Evolutionary conservation across 768 basidiomycete species (phyloP), one percentile per base, ranked within the genome.

Genomic region (Pleurotus pulmonarius): DNA sequence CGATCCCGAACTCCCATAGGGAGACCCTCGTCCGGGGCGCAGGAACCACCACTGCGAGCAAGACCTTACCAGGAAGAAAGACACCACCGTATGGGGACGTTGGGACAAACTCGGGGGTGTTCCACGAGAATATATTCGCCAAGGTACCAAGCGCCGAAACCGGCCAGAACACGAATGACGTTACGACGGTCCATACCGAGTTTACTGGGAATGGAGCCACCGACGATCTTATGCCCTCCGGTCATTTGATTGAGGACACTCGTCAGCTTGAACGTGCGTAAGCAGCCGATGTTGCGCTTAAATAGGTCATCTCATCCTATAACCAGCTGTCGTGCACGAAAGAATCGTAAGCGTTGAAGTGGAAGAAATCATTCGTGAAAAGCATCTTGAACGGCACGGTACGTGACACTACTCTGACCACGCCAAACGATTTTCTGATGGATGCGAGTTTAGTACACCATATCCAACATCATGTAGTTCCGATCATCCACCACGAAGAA

Each of bases 81-180:
- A 34, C 29, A 11, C 29, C 11, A 8, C 29, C 29, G 3, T 34
- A 29, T 29, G 26, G 29, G 3, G 29, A 34, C 29, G 11, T 11
- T 4, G 11, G 11, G 29, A 34, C 29, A 34, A 34, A 8, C 9
- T 34, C 29, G 3, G 29, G 9, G 11, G 11, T 34, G 29, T 3
- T 2, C 2, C 3, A 11, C 29, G 29, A 34, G 11, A 34, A 34
- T 11, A 11, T 34, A 11, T 9, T 29, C 29, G 11, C 5, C 87
- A 88, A 2, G 86, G 78, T 34, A 74, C 77, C 39, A 90, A 64
- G 1, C 88, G 87, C 0, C 88, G 88, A 66, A 89, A 90, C 68
- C 86, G 84, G 59, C 87, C 83, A 1, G 88, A 3, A 11, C 29
- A 34, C 11, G 29, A 34, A 34, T 34, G 9, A 34, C 29, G 2